Percentiles rank a stretch among this genome's conserved stretches.
phyloP scores from a whole-genome alignment of 2,329 filamentous ascomycete species.

The Fusarium continuum region DNA sequence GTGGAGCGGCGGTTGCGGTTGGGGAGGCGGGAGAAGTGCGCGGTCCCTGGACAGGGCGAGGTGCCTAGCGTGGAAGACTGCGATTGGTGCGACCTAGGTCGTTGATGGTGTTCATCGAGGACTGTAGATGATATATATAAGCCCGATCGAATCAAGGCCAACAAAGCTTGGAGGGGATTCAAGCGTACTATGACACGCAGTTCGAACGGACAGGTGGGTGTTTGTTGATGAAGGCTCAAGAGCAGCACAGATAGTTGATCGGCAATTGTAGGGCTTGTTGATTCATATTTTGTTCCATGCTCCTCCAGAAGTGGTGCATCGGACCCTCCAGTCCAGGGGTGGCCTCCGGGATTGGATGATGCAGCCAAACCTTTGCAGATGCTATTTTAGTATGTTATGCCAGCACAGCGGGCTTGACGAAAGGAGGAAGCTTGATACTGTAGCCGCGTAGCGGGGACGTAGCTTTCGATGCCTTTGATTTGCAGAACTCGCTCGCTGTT shows the following conservation, averaged over 20 bases:
- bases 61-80: conserved; percentile 45
- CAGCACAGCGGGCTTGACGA: conserved; percentile 30
- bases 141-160: neutral
- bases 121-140: conserved; percentile 1
- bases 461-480: neutral
- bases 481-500: neutral
- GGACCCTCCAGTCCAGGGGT: conserved; percentile 24
- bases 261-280: conserved; percentile 5
- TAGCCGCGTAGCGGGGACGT: neutral
- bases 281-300: conserved; percentile 2
- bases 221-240: neutral
- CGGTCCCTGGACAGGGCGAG: conserved; percentile 37
- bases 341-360: conserved; percentile 35
- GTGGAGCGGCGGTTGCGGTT: conserved; percentile 37
- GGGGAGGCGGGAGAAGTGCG: conserved; percentile 31
- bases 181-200: neutral
- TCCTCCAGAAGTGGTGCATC: conserved; percentile 22
- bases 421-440: neutral
- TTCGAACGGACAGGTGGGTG: neutral
- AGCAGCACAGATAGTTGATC: neutral
- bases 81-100: conserved; percentile 45
- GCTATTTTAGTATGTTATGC: conserved; percentile 40
- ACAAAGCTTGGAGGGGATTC: neutral
- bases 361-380: conserved; percentile 28
- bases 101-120: conserved; percentile 20